Conservation (phyloP, 495 filamentous ascomycete genomes). For the Xylaria grammica region DNA sequence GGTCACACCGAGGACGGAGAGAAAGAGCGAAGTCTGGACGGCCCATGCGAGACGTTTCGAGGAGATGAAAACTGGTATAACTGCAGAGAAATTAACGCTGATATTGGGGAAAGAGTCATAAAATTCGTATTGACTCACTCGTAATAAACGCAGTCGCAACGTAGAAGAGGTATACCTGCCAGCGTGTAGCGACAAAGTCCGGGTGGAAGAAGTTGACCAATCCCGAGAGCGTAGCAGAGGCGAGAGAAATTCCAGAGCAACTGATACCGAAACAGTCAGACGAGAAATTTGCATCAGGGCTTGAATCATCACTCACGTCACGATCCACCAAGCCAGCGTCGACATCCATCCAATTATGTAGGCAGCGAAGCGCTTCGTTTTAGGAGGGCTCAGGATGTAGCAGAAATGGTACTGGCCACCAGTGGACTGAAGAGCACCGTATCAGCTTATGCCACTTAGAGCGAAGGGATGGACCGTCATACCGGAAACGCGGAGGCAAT, state of each 20-base stretch:
- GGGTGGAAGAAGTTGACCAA: conserved; percentile 33
- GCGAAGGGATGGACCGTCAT: conserved; percentile 22
- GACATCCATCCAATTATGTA: conserved; percentile 46
- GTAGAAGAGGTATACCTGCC: conserved; percentile 39
- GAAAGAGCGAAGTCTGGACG: not conserved
- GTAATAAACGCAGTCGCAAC: conserved; percentile 17
- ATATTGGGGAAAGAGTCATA: not conserved
- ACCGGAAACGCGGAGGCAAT: not conserved
- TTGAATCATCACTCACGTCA: conserved; percentile 31
- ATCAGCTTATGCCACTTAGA: conserved; percentile 32
- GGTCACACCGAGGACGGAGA: conserved; percentile 14
- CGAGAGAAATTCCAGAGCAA: conserved; percentile 21
- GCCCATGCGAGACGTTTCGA: not conserved
- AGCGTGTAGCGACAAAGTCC: conserved; percentile 29
- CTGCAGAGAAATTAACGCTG: not conserved
- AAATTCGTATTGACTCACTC: not conserved
- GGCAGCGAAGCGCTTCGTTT: conserved; percentile 29
- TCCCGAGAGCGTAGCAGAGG: conserved; percentile 20
- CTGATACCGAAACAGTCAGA: conserved; percentile 1
- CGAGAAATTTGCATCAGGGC: not conserved
- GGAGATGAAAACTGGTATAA: not conserved
- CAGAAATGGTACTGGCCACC: conserved; percentile 46
- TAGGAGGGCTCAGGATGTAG: conserved; percentile 35
- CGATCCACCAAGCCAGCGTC: conserved; percentile 45
- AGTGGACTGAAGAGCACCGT: conserved; percentile 42